These are phyloP conservation scores for Zarea fungicola DNA, from an alignment of 2,329 filamentous ascomycete genomes.

Conservation along the genomic window DNA sequence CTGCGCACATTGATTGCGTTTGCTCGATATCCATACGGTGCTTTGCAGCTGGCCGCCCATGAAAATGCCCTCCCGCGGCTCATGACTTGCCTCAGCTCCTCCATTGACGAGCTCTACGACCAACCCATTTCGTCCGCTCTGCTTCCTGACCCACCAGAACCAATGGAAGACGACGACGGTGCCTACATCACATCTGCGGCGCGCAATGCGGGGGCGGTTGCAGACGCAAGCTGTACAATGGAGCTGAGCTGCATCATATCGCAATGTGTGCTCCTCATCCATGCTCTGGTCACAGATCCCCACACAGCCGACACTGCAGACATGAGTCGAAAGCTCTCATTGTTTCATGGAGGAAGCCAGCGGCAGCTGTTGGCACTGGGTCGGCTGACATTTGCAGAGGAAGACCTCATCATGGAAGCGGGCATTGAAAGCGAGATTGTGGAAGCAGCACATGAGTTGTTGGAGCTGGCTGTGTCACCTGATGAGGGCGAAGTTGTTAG, in stretches of 20 bases:
- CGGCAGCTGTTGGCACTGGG: constrained; percentile 79
- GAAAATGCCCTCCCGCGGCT: constrained; percentile 67
- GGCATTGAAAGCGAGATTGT: constrained; percentile 73
- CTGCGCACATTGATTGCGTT: constrained; percentile 56
- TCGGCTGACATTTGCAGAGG: constrained; percentile 75
- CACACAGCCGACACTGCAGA: constrained; percentile 45
- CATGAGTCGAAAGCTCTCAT: constrained; percentile 65
- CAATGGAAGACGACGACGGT: constrained; percentile 9
- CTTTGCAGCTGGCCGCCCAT: constrained; percentile 61
- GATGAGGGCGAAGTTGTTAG: constrained; percentile 52
- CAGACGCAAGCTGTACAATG: background rate
- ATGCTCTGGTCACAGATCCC: constrained; percentile 46
- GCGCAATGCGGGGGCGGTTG: constrained; percentile 15
- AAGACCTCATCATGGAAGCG: constrained; percentile 70
- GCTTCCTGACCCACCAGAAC: background rate
- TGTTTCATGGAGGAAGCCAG: constrained; percentile 67
- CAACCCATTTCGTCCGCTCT: constrained; percentile 31
- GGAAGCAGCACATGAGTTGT: constrained; percentile 73
- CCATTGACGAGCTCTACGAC: constrained; percentile 72
- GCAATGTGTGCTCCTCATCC: constrained; percentile 44
- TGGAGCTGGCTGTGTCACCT: constrained; percentile 76
- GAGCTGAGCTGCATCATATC: constrained; percentile 43
- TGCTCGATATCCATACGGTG: constrained; percentile 56
- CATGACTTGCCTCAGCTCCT: constrained; percentile 56
- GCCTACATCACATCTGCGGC: background rate